A percentile compares a stretch with the other conserved stretches of the same genome.
phyloP scores from a whole-genome alignment of 148 eudicot genomes.

The Chenopodium album region DNA sequence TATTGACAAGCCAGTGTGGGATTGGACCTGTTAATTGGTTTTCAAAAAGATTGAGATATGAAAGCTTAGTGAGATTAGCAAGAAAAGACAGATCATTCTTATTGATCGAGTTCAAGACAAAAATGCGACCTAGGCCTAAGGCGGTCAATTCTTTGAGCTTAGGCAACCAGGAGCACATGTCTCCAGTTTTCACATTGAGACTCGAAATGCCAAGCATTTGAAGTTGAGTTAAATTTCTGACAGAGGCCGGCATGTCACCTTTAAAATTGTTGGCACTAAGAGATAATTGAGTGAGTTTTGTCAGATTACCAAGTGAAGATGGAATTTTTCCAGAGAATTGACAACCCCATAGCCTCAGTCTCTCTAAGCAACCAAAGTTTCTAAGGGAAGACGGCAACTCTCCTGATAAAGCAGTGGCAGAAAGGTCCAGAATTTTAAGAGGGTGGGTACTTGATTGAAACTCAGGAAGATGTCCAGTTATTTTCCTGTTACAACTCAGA shows the following conservation, averaged over 20 bases:
- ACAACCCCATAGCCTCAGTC: neutral
- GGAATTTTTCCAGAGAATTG: constrained; percentile 28
- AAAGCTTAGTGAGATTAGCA: constrained; percentile 11
- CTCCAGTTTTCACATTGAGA: neutral
- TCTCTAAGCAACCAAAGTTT: neutral
- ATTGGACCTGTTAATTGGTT: constrained; percentile 10
- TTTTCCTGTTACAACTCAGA: constrained; percentile 17
- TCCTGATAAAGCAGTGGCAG: constrained; percentile 24
- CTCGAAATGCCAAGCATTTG: neutral
- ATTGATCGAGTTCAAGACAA: neutral
- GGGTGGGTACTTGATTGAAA: constrained; percentile 16
- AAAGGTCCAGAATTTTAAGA: constrained; percentile 4
- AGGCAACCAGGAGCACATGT: constrained; percentile 16
- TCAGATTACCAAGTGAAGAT: constrained; percentile 25
- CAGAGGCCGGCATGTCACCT: constrained; percentile 20
- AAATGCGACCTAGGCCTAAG: neutral
- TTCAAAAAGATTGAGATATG: neutral
- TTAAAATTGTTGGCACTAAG: constrained; percentile 6
- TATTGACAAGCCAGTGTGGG: constrained; percentile 17
- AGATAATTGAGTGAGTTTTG: constrained; percentile 13
- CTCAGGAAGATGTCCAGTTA: constrained; percentile 33
- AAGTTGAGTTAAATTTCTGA: constrained; percentile 24
- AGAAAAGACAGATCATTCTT: neutral
- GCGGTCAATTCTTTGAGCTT: constrained; percentile 6
- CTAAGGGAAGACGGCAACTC: constrained; percentile 35